phyloP scores from a whole-genome alignment of 2,329 filamentous ascomycete genomes.

The Monosporascus sp. region DNA sequence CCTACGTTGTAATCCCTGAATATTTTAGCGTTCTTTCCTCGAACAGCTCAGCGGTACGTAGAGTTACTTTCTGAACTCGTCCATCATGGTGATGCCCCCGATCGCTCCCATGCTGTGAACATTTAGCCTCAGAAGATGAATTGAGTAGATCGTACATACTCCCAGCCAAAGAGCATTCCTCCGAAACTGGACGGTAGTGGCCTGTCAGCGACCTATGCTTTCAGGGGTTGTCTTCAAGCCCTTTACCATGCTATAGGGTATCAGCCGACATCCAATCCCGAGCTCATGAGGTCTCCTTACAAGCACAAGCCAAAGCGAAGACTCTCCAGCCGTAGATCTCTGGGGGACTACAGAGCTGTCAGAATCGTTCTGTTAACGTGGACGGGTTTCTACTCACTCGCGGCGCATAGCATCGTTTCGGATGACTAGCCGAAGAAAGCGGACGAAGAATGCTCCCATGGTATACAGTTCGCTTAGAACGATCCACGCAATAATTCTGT shows the following conservation, averaged over 20 bases:
- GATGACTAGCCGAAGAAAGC: slow-evolving; percentile 50
- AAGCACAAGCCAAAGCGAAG: slow-evolving; percentile 54
- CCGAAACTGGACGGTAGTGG: slow-evolving; percentile 52
- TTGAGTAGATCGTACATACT: slow-evolving; percentile 12
- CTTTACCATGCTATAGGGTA: slow-evolving; percentile 1
- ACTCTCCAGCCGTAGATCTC: slow-evolving; percentile 68
- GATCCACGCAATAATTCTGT: too few species aligned
- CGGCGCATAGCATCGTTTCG: slow-evolving; percentile 66
- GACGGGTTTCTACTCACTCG: slow-evolving; percentile 30
- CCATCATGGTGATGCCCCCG: slow-evolving; percentile 59
- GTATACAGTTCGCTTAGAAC: too few species aligned
- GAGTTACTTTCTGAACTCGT: slow-evolving; percentile 48
- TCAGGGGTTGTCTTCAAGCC: not conserved
- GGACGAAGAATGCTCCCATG: slow-evolving; percentile 34
- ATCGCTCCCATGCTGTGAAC: slow-evolving; percentile 59
- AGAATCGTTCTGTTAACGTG: not conserved
- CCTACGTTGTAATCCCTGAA: slow-evolving; percentile 41
- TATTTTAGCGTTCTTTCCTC: slow-evolving; percentile 6
- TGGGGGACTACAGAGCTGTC: slow-evolving; percentile 34
- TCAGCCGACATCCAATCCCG: not conserved
- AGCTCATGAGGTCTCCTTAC: slow-evolving; percentile 21
- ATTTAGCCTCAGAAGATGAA: slow-evolving; percentile 19
- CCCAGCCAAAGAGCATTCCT: slow-evolving; percentile 48
- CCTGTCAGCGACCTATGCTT: not conserved
- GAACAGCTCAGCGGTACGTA: not conserved